Percentiles rank a stretch among this genome's conserved stretches.
These are phyloP conservation scores for Saccharomyces pastorianus DNA, from an alignment of 1,139 yeast genomes.

Conservation along the genomic window DNA sequence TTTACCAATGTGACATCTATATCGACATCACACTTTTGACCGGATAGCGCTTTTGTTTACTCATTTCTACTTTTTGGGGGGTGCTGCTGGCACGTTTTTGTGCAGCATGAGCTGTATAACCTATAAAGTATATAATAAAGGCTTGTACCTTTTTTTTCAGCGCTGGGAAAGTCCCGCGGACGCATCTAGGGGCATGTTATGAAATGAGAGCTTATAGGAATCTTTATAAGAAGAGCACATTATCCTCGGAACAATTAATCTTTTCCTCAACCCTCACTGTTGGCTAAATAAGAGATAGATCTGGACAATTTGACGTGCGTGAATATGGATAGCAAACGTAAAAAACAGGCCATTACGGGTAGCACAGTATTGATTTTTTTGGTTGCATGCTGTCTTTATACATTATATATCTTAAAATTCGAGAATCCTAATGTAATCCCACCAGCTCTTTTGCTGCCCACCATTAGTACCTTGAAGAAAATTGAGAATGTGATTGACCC, in stretches of 20 bases:
- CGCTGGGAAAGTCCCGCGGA: not conserved
- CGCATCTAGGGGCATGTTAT: not conserved
- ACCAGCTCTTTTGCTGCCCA: slow-evolving; percentile 4
- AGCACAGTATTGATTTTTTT: not conserved
- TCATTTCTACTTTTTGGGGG: too few relatives aligned
- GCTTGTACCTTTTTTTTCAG: not conserved
- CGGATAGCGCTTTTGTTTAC: not conserved
- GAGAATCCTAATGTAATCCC: not conserved
- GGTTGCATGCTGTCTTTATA: not conserved
- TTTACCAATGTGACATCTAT: too few relatives aligned
- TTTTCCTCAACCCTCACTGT: not conserved
- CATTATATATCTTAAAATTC: not conserved
- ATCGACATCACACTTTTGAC: too few relatives aligned
- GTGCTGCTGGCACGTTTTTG: not conserved
- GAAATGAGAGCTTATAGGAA: not conserved
- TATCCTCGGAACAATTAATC: not conserved
- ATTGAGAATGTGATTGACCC: not conserved
- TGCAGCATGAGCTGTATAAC: not conserved
- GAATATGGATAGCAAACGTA: not conserved
- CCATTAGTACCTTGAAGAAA: slow-evolving; percentile 30
- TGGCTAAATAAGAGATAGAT: not conserved
- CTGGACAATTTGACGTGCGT: not conserved
- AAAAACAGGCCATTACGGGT: not conserved
- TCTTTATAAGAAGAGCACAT: not conserved
- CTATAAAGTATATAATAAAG: not conserved